These are phyloP conservation scores for Dionaea muscipula DNA, from an alignment of 179 eudicot genomes.

Conservation along the genomic window DNA sequence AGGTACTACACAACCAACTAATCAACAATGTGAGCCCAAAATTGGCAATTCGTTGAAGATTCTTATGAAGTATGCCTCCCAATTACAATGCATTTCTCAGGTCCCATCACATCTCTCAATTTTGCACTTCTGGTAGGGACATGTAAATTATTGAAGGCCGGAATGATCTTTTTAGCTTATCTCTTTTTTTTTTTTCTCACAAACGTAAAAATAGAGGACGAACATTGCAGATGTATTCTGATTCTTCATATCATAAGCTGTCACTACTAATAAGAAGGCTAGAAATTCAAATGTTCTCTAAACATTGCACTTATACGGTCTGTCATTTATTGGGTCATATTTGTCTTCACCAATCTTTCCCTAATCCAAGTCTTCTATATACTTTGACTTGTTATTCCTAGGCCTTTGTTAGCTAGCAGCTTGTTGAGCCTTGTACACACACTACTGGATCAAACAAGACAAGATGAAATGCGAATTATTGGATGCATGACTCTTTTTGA, in stretches of 20 bases:
- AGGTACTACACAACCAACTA: too few relatives aligned
- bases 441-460: constrained; percentile 74
- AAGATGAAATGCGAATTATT: constrained; percentile 65
- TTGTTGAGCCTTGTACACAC: constrained; percentile 67
- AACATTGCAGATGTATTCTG: not conserved
- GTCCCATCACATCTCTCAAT: too few relatives aligned
- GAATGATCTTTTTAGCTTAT: too few relatives aligned
- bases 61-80: too few relatives aligned
- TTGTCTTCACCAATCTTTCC: not conserved
- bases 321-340: not conserved
- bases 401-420: constrained; percentile 93
- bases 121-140: too few relatives aligned
- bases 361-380: not conserved
- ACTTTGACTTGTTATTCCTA: constrained; percentile 16
- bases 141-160: too few relatives aligned
- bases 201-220: not conserved
- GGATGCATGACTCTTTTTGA: constrained; percentile 84
- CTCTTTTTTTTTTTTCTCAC: too few relatives aligned
- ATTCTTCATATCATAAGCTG: not conserved
- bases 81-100: too few relatives aligned
- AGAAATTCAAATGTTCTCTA: not conserved
- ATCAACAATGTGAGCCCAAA: too few relatives aligned
- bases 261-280: not conserved
- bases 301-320: not conserved
- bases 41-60: too few relatives aligned